Percentiles rank a stretch among this genome's conserved stretches.
Conservation (phyloP, 805 yeast genomes). For the Priceomyces castillae region DNA sequence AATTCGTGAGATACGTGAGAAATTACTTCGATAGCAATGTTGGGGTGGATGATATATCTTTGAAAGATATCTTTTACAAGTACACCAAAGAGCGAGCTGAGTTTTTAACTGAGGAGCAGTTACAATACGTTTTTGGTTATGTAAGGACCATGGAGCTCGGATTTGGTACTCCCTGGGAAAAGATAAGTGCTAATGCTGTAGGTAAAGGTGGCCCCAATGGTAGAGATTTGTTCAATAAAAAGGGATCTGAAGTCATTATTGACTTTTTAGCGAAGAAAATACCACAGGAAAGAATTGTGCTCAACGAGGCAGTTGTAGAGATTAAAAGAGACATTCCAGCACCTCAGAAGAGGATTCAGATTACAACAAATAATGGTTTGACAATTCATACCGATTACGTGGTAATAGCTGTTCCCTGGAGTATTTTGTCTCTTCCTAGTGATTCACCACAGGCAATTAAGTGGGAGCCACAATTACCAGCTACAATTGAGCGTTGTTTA, state of each 20-base stretch:
- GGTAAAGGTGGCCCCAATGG: conserved; percentile 73
- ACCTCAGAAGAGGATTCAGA: conserved; percentile 16
- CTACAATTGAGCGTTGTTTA: conserved; percentile 17
- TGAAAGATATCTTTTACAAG: conserved; percentile 46
- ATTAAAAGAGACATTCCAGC: conserved; percentile 30
- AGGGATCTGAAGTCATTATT: conserved; percentile 57
- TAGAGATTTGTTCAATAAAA: conserved; percentile 65
- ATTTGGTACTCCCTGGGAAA: conserved; percentile 73
- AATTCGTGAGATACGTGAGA: conserved; percentile 58
- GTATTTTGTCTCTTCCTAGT: conserved; percentile 50
- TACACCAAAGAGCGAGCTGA: conserved; percentile 47
- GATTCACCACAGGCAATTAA: conserved; percentile 44
- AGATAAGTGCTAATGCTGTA: conserved; percentile 61
- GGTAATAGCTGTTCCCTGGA: conserved; percentile 76
- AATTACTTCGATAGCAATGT: conserved; percentile 50
- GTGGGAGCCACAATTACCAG: conserved; percentile 27
- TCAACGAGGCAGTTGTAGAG: conserved; percentile 41
- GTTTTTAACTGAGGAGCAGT: conserved; percentile 52
- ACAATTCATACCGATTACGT: conserved; percentile 48
- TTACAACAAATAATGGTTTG: conserved; percentile 33
- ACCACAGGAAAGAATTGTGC: conserved; percentile 36
- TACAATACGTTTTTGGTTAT: conserved; percentile 48
- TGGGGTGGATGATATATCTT: conserved; percentile 49
- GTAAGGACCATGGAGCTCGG: conserved; percentile 67
- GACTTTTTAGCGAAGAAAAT: conserved; percentile 37